Evolutionary conservation across 768 basidiomycete species (phyloP).

Genomic region (Termitomyces sp.): DNA sequence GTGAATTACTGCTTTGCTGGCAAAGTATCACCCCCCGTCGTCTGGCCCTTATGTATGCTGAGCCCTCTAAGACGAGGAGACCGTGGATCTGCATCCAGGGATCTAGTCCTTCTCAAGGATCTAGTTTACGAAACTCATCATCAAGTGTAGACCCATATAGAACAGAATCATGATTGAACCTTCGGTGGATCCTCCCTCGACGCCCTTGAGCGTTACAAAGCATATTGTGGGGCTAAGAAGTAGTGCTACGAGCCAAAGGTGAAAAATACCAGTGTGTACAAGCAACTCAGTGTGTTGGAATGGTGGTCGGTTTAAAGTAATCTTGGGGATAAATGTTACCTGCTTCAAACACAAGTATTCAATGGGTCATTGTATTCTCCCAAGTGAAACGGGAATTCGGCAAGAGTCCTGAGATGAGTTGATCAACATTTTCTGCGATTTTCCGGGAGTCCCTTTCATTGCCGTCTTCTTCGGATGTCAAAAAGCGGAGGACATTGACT

Average conservation of each 20-base stretch:
- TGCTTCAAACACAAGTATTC: background rate
- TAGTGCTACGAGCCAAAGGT: constrained; percentile 2
- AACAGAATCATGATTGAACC: background rate
- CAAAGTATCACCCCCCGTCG: background rate
- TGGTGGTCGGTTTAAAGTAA: background rate
- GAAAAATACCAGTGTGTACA: background rate
- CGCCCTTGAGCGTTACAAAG: background rate
- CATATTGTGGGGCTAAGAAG: constrained; percentile 3
- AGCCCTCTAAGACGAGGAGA: constrained; percentile 6
- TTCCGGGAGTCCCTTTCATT: background rate
- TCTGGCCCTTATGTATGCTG: constrained; percentile 9
- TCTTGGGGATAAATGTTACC: background rate
- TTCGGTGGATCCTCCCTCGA: constrained; percentile 12
- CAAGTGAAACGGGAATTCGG: background rate
- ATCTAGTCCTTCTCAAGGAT: constrained; percentile 7
- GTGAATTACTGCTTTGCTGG: background rate
- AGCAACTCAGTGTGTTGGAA: background rate
- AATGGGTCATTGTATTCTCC: background rate
- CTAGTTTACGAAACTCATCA: constrained; percentile 7
- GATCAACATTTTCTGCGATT: background rate
- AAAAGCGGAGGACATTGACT: background rate
- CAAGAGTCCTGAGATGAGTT: background rate
- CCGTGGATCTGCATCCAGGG: constrained; percentile 9
- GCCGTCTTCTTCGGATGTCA: background rate
- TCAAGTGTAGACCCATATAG: constrained; percentile 6